A percentile compares a stretch with the other conserved stretches of the same genome.
phyloP scores from a whole-genome alignment of 352 stramenopile species.

The Globisporangium polare region DNA sequence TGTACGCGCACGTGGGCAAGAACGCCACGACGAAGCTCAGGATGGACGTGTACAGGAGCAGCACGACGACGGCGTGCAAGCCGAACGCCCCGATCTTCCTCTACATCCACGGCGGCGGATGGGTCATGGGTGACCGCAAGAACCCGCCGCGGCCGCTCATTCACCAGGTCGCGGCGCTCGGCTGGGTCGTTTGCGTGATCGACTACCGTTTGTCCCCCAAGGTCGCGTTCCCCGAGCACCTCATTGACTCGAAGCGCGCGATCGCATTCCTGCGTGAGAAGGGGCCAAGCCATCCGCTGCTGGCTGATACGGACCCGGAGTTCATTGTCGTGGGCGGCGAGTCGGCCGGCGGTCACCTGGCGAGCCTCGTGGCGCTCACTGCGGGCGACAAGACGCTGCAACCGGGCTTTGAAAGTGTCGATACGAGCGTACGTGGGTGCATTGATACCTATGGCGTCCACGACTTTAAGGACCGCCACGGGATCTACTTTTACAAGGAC shows the following conservation, averaged over 20 bases:
- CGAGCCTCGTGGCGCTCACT: slow-evolving; percentile 65
- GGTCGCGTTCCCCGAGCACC: slow-evolving; percentile 49
- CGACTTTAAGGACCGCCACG: slow-evolving; percentile 67
- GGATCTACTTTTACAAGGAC: slow-evolving; percentile 47
- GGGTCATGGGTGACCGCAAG: slow-evolving; percentile 52
- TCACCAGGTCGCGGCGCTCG: slow-evolving; percentile 49
- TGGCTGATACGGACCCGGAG: slow-evolving; percentile 39
- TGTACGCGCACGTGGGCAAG: slow-evolving; percentile 56
- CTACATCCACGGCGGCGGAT: slow-evolving; percentile 66
- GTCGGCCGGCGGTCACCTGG: slow-evolving; percentile 64
- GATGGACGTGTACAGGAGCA: slow-evolving; percentile 68
- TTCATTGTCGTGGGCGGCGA: slow-evolving; percentile 63
- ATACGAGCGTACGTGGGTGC: slow-evolving; percentile 70
- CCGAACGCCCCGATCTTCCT: slow-evolving; percentile 59
- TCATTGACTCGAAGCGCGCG: slow-evolving; percentile 64
- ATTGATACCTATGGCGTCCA: slow-evolving; percentile 76
- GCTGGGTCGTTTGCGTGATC: slow-evolving; percentile 65
- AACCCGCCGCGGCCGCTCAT: slow-evolving; percentile 45
- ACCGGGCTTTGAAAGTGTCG: slow-evolving; percentile 69
- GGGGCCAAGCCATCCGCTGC: slow-evolving; percentile 8
- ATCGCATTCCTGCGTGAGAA: slow-evolving; percentile 48
- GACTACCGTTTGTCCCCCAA: slow-evolving; percentile 67
- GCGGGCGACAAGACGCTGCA: slow-evolving; percentile 59
- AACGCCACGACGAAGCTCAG: slow-evolving; percentile 40
- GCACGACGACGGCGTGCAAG: slow-evolving; percentile 19